Conservation (phyloP, 768 basidiomycete genomes). For the Lentinula sp. region DNA sequence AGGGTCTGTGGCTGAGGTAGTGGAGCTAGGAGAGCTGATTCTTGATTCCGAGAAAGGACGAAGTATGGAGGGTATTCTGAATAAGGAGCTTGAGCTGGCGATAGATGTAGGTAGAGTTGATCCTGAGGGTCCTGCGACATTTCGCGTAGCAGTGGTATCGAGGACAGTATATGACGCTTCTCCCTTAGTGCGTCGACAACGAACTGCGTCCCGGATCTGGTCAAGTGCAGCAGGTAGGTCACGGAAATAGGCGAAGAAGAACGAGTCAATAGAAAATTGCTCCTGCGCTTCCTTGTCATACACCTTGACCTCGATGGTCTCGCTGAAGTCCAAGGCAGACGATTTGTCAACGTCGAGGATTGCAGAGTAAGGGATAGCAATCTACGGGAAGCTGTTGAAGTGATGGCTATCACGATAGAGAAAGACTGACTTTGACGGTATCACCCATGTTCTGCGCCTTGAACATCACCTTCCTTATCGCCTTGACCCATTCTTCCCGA, state of each 20-base stretch:
- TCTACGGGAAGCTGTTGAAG: constrained; percentile 33
- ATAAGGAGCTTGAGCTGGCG: constrained; percentile 37
- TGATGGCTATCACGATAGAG: background rate
- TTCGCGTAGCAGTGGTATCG: constrained; percentile 52
- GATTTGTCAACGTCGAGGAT: constrained; percentile 88
- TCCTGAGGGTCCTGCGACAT: constrained; percentile 8
- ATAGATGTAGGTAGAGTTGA: constrained; percentile 5
- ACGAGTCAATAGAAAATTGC: constrained; percentile 68
- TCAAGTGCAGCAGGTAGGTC: constrained; percentile 72
- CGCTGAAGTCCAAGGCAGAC: constrained; percentile 89
- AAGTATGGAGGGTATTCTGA: constrained; percentile 59
- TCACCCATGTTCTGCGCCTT: constrained; percentile 96
- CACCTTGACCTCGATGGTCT: constrained; percentile 93
- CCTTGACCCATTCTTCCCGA: constrained; percentile 94
- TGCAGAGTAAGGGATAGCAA: constrained; percentile 90
- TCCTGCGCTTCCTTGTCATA: constrained; percentile 67
- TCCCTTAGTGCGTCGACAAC: constrained; percentile 35
- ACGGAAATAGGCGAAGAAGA: constrained; percentile 94
- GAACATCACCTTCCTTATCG: constrained; percentile 90
- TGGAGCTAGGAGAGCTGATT: background rate
- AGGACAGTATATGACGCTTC: constrained; percentile 32
- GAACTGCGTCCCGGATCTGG: constrained; percentile 75
- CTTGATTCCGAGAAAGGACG: constrained; percentile 57
- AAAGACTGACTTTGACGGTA: constrained; percentile 70
- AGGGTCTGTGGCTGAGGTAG: background rate